Conservation (phyloP, 441 rosid species). For the Viola pubescens region DNA sequence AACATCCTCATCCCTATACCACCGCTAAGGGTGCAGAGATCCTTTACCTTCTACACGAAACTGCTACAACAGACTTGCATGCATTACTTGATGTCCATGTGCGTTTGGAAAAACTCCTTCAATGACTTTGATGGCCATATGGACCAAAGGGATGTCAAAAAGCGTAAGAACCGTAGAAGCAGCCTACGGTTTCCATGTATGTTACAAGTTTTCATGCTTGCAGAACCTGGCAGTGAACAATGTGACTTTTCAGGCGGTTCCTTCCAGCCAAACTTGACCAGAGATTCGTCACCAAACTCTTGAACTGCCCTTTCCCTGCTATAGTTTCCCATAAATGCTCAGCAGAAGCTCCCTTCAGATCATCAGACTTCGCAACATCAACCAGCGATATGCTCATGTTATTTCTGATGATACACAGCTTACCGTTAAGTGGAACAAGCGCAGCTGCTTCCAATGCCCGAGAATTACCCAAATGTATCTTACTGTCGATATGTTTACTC, state of each 20-base stretch:
- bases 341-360: conserved; percentile 44
- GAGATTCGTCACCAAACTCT: conserved; percentile 60
- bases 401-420: conserved; percentile 81
- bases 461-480: conserved; percentile 76
- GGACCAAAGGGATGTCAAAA: conserved; percentile 6
- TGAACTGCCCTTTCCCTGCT: conserved; percentile 70
- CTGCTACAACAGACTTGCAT: conserved; percentile 4
- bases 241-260: conserved; percentile 66
- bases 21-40: conserved; percentile 4
- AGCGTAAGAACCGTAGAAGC: conserved; percentile 6
- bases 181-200: background rate
- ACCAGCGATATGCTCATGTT: conserved; percentile 90
- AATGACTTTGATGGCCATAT: background rate
- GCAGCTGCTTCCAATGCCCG: conserved; percentile 84
- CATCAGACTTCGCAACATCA: conserved; percentile 59
- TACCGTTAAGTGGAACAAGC: conserved; percentile 67
- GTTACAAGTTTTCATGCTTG: conserved; percentile 44
- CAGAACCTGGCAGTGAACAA: conserved; percentile 90
- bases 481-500: conserved; percentile 81
- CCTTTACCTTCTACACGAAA: conserved; percentile 8
- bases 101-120: background rate
- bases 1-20: conserved; percentile 15
- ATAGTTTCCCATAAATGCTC: conserved; percentile 77
- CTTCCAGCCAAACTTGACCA: conserved; percentile 88
- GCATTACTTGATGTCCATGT: conserved; percentile 8